Evolutionary conservation across 805 yeast genomes (phyloP).

Genomic region (Candida alai): DNA sequence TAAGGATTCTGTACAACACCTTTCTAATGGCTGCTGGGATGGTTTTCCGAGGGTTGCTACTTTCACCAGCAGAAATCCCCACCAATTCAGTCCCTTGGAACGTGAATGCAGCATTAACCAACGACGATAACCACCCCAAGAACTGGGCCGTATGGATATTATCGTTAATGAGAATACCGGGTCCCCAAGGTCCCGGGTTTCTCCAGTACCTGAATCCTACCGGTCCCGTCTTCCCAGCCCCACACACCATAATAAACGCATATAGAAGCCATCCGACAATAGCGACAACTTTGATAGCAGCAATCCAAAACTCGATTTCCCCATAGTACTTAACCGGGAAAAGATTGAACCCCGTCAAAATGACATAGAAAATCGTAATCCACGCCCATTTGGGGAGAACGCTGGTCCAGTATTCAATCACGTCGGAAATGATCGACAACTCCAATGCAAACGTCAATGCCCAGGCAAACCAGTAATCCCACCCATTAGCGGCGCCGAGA

Average conservation of each 20-base stretch:
- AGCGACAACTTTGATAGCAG: slow-evolving; percentile 62
- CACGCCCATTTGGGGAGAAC: slow-evolving; percentile 70
- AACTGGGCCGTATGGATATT: slow-evolving; percentile 54
- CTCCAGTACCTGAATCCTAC: slow-evolving; percentile 81
- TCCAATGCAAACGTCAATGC: slow-evolving; percentile 74
- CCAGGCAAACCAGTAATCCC: slow-evolving; percentile 77
- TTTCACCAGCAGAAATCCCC: slow-evolving; percentile 74
- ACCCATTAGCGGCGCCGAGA: slow-evolving; percentile 67
- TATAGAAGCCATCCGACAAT: slow-evolving; percentile 68
- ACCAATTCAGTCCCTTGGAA: slow-evolving; percentile 77
- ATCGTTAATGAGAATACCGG: slow-evolving; percentile 47
- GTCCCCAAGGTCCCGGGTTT: slow-evolving; percentile 74
- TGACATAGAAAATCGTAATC: slow-evolving; percentile 63
- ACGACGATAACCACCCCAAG: slow-evolving; percentile 65
- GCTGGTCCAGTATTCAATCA: slow-evolving; percentile 60
- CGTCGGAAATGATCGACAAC: slow-evolving; percentile 66
- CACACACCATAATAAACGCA: slow-evolving; percentile 68
- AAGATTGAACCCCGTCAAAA: slow-evolving; percentile 51
- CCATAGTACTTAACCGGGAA: slow-evolving; percentile 71
- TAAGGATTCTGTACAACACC: slow-evolving; percentile 59
- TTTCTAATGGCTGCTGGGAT: slow-evolving; percentile 71
- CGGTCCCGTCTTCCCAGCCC: slow-evolving; percentile 67
- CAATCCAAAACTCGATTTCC: slow-evolving; percentile 74
- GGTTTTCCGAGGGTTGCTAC: slow-evolving; percentile 62
- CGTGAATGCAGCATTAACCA: slow-evolving; percentile 74